Evolutionary conservation across 306 rosid genomes (phyloP), one percentile per base, ranked within the genome.

Genomic region (Pachyrhizus erosus): DNA sequence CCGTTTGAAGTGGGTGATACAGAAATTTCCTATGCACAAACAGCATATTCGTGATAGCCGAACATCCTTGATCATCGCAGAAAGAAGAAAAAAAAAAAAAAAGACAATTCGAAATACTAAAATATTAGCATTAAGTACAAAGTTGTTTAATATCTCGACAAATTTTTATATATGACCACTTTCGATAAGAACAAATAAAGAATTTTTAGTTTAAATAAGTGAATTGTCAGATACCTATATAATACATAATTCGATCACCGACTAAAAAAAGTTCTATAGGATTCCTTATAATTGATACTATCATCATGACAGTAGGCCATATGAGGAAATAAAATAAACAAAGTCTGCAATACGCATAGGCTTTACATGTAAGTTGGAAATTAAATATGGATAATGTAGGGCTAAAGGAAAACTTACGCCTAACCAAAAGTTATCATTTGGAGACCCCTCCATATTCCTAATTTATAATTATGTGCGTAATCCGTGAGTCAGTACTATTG

Each of bases 281-380:
- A 87, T 84, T 84, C 77, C 76, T 77, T 11, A 70, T 45, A 73
- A 78, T 70, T 70, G 75, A 81, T 77, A 81, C 82, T 87, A 11
- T 84, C 84, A 87, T 87, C 77, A 87, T 87, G 82, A 82, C 2
- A 20, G 86, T 87, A 82, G 90, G 90, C 82, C 90, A 69, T 42
- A 43, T 10, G 15, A 46, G 60, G 60, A 77, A 45, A 67, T 84
- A 78, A 82, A 73, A 84, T 84, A 87, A 73, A 27, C 69, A 74
- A 69, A 84, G 90, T 84, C 83, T 86, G 17, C 34, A 68, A 72
- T 48, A 45, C 26, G 57, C 8, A 31, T 73, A 40, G 76, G 52
- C 60, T 87, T 84, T 81, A 67, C 81, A 67, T 68, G 68, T 77
- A 68, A 77, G 86, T 49, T 68, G 86, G 51, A 71, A 78, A 67